Evolutionary conservation across 2,329 filamentous ascomycete genomes (phyloP).

Genomic region (Cytospora chrysosperma): DNA sequence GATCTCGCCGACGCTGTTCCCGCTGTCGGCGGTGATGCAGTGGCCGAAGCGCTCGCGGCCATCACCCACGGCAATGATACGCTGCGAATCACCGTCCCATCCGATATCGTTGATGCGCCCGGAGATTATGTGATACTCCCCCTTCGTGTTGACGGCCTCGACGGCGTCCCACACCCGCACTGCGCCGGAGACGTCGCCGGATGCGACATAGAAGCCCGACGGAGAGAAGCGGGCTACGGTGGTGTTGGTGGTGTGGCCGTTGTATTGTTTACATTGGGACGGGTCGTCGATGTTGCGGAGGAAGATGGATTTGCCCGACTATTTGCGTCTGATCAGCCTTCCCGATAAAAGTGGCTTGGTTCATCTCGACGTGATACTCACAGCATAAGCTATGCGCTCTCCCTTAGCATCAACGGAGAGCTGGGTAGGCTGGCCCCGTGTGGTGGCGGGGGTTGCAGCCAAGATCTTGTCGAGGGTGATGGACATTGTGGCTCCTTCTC

Average conservation of each 20-base stretch:
- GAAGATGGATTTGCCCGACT: constrained; percentile 97
- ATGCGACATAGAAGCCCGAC: constrained; percentile 91
- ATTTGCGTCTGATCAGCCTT: constrained; percentile 3
- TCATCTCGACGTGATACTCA: constrained; percentile 55
- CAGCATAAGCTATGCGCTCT: constrained; percentile 88
- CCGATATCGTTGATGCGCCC: constrained; percentile 95
- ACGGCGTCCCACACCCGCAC: constrained; percentile 93
- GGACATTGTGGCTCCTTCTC: constrained; percentile 40
- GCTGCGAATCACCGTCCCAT: constrained; percentile 96
- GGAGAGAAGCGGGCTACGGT: constrained; percentile 93
- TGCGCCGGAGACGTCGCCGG: constrained; percentile 79
- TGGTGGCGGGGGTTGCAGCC: constrained; percentile 80
- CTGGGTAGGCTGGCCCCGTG: constrained; percentile 82
- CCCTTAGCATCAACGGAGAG: constrained; percentile 87
- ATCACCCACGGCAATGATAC: constrained; percentile 93
- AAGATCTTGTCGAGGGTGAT: constrained; percentile 68
- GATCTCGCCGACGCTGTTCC: constrained; percentile 94
- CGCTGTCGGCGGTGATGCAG: constrained; percentile 92
- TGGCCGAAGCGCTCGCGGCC: constrained; percentile 91
- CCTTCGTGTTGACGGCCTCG: constrained; percentile 80
- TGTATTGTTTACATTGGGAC: constrained; percentile 83
- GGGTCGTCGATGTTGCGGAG: constrained; percentile 92
- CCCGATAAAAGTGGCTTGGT: too few species aligned
- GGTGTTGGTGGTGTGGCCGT: constrained; percentile 81
- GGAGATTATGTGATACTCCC: constrained; percentile 91